Base-by-base conservation (phyloP, 768 basidiomycete species). In the Boletus rubescentipes region DNA sequence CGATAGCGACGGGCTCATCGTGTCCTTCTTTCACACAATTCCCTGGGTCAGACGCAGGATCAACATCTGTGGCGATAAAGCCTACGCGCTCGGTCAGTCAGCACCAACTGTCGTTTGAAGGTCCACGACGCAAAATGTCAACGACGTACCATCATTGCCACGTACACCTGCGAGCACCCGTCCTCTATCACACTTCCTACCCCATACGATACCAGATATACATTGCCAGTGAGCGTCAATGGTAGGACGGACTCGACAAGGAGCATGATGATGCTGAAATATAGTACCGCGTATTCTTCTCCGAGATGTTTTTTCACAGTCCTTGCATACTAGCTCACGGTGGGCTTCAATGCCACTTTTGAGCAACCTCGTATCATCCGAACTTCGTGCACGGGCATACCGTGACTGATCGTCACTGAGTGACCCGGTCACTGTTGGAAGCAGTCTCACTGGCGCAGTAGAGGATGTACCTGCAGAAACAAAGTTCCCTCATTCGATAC, bases 191-290 rank as follows among this genome's bases (percentile, higher is more conserved):
- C 14, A 32, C 52, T 54, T 12, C 37, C 6, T 1, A 51, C 5
- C 14, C 49, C 51, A 32, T 46, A 51, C 18, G 44, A n/a, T 9
- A 60, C 23, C 34, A 54, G 9, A 32, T 53, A 53, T 2, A 37
- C 42, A 9, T 55, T 49, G 4, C 62, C 55, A 6, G 51, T 26
- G 18, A 59, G 20, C 9, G 53, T 57, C 9, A 36, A 39, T 15
- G 63, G 63, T 11, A 63, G n/a, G 20, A 50, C 23, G 2, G 52
- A 58, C 44, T 63, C 59, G 49, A 62, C 43, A 11, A 60, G 6
- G 26, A 62, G 15, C 12, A 37, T 26, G 0, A 46, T 11, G 4
- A 54, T 20, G n/a, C 10, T 35, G 31, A 56, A 49, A 37, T 62
- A 64, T 7, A 26, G 14, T 6, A 38, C 44, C 4, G 58, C 50